Evolutionary conservation across 495 filamentous ascomycete genomes (phyloP).

Genomic region (Peziza echinospora): DNA sequence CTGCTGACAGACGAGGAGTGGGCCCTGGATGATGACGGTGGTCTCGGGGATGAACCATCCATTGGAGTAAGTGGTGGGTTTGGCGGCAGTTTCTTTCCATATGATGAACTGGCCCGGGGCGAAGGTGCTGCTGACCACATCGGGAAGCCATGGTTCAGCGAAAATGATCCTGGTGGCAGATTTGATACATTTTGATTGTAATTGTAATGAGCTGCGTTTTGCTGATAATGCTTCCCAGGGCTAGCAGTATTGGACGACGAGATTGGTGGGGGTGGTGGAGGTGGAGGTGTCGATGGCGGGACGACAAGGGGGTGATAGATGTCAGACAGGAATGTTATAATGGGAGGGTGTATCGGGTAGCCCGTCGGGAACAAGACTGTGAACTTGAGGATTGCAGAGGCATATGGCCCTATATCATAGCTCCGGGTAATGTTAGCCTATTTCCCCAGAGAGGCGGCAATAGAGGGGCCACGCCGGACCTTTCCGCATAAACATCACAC

Average conservation of each 20-base stretch:
- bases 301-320: constrained; percentile 88
- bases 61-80: constrained; percentile 3
- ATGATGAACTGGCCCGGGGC: constrained; percentile 8
- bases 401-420: constrained; percentile 60
- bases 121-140: constrained; percentile 42
- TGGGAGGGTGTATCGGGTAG: constrained; percentile 60
- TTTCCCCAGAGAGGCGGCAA: not conserved
- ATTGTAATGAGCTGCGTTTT: not conserved
- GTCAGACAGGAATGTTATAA: constrained; percentile 71
- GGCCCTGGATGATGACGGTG: constrained; percentile 19
- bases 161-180: constrained; percentile 56
- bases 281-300: constrained; percentile 36
- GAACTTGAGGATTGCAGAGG: constrained; percentile 71
- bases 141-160: constrained; percentile 71
- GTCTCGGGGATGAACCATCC: constrained; percentile 5
- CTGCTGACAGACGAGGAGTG: constrained; percentile 20
- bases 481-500: constrained; percentile 75
- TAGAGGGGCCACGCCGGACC: constrained; percentile 27
- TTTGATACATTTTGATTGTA: constrained; percentile 12
- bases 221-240: not conserved
- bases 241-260: constrained; percentile 28
- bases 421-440: not conserved
- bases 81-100: constrained; percentile 7
- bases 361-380: constrained; percentile 63
- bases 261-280: not conserved